Evolutionary conservation across 371 early-diverging fungal genomes (phyloP).

Genomic region (Mortierella sp.): DNA sequence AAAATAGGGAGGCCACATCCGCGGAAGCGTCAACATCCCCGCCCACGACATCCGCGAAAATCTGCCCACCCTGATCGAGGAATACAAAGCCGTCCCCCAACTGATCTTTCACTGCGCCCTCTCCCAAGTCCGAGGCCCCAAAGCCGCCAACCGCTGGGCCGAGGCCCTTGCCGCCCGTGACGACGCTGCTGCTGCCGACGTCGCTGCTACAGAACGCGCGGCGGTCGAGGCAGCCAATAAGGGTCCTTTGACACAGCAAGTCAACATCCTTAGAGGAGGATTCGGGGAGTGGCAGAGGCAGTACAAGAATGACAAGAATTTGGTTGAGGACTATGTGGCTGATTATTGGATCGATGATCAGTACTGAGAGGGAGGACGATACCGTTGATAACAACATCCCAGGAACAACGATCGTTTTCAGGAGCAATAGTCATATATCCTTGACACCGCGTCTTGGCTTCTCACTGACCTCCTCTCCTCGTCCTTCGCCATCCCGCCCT

Average conservation of each 20-base stretch:
- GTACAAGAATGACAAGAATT: conserved; percentile 64
- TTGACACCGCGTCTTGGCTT: neutral
- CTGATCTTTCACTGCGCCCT: conserved; percentile 90
- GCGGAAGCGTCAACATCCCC: conserved; percentile 83
- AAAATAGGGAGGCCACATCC: conserved; percentile 86
- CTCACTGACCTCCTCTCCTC: neutral
- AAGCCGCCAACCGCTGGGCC: conserved; percentile 81
- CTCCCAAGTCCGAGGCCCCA: conserved; percentile 90
- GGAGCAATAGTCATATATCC: neutral
- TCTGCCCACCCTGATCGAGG: conserved; percentile 62
- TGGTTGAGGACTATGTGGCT: conserved; percentile 76
- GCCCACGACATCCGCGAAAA: conserved; percentile 69
- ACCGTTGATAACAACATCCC: neutral
- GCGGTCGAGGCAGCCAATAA: conserved; percentile 22
- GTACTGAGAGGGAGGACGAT: neutral
- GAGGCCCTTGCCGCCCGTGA: conserved; percentile 62
- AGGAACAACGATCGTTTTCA: too few species aligned
- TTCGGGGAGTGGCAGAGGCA: conserved; percentile 79
- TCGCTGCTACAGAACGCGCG: conserved; percentile 7
- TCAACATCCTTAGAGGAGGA: conserved; percentile 79
- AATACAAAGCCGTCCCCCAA: conserved; percentile 71
- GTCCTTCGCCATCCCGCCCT: neutral
- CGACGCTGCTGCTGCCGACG: conserved; percentile 39
- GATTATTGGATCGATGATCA: conserved; percentile 67
- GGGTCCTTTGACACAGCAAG: conserved; percentile 47